Base-by-base conservation (phyloP, 306 rosid species). In the Quercus mongolica region DNA sequence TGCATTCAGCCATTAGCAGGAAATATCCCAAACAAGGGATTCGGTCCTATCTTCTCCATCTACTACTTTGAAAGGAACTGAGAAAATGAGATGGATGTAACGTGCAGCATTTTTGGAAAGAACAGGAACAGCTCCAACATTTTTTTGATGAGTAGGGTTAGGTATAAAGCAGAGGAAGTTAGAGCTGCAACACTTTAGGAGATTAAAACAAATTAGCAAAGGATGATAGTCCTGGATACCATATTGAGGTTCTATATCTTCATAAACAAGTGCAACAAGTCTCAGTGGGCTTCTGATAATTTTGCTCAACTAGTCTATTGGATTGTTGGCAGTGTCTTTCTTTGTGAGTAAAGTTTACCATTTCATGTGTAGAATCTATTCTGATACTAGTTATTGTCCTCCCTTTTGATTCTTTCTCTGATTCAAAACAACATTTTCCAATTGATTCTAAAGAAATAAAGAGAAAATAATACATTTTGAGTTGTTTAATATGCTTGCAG, bases 401-500 rank as follows among this genome's bases (percentile, higher is more conserved):
- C 56, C 21, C 56, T 44, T 49, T 49, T 69, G 30, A 38, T 69
- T n/a, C 8, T 44, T 69, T 3, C 54, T 44, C 26, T 41, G 5
- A 44, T n/a, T 30, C 21, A 64, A 30, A 64, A n/a, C 21, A 28
- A 64, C 28, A 30, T 64, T 17, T 64, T 64, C 20, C 46, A 17
- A 17, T 26, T 62, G 44, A 38, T 64, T 28, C 11, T 64, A 31
- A 28, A 30, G 46, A 64, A 17, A 58, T 9, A 33, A 67, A 74
- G 79, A 74, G 79, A 52, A 75, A 86, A 83, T 83, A 76, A 79
- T 87, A 51, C 51, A 78, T 79, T 64, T 64, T 17, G 18, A 59
- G 30, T 59, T 59, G 18, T 20, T 21, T 1, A 57, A 20, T 23
- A 6, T 62, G 31, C 38, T 26, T 26, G 64, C 5, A 58, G 2